Evolutionary conservation across 495 filamentous ascomycete species (phyloP).

Genomic region (Trichoderma orchidacearum): DNA sequence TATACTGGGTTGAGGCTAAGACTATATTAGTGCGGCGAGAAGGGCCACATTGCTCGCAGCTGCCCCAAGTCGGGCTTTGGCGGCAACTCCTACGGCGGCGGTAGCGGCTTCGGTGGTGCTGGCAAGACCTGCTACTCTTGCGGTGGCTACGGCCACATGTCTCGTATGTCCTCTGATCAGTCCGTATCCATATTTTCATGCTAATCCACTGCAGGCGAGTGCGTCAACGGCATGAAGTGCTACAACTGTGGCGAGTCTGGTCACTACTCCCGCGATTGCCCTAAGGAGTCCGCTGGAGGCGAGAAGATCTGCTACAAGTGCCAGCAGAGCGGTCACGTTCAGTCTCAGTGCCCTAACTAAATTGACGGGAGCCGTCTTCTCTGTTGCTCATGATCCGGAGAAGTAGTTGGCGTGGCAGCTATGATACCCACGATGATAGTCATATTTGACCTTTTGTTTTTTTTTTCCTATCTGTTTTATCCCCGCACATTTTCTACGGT

Average conservation of each 20-base stretch:
- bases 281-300: slow-evolving; percentile 61
- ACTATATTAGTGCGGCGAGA: slow-evolving; percentile 59
- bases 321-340: slow-evolving; percentile 95
- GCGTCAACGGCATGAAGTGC: slow-evolving; percentile 98
- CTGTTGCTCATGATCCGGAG: neutral
- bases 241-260: slow-evolving; percentile 98
- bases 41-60: slow-evolving; percentile 95
- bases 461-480: neutral
- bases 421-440: slow-evolving; percentile 4
- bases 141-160: slow-evolving; percentile 93
- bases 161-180: slow-evolving; percentile 35
- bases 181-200: neutral
- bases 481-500: neutral
- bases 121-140: slow-evolving; percentile 92
- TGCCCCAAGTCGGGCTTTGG: slow-evolving; percentile 54
- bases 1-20: slow-evolving; percentile 3
- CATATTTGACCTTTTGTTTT: neutral
- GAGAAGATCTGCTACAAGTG: slow-evolving; percentile 99
- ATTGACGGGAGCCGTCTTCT: neutral
- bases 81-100: slow-evolving; percentile 27
- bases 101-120: slow-evolving; percentile 34
- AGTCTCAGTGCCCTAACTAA: slow-evolving; percentile 72
- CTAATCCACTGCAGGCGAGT: slow-evolving; percentile 44
- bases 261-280: slow-evolving; percentile 90
- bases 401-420: slow-evolving; percentile 4